Percentiles rank a stretch among this genome's conserved stretches.
phyloP scores from a whole-genome alignment of 257 asterid genomes.

The Ehretia macrophylla region DNA sequence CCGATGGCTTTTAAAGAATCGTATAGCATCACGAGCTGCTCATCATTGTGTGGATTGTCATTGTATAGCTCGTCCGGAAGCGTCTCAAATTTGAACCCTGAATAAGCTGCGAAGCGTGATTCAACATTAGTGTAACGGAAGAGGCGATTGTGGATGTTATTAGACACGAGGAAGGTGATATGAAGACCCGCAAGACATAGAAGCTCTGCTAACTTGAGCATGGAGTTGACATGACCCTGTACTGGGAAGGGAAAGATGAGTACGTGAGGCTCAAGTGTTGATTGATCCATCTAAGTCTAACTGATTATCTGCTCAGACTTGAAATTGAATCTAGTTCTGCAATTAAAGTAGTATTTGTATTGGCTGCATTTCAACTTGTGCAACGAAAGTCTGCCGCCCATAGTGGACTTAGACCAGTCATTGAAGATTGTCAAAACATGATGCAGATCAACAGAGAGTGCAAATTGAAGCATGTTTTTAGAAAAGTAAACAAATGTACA shows the following conservation, averaged over 20 bases:
- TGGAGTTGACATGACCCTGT: slow-evolving; percentile 30
- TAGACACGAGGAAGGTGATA: slow-evolving; percentile 23
- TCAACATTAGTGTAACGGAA: slow-evolving; percentile 9
- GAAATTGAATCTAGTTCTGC: not conserved
- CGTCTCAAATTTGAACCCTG: slow-evolving; percentile 13
- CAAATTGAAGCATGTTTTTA: too few relatives aligned
- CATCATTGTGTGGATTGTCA: slow-evolving; percentile 23
- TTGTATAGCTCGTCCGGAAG: slow-evolving; percentile 24
- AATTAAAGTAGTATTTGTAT: too few relatives aligned
- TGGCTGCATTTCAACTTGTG: too few relatives aligned
- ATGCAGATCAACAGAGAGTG: too few relatives aligned
- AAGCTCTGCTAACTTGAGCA: slow-evolving; percentile 33
- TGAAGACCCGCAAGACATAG: slow-evolving; percentile 16
- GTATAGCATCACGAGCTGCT: slow-evolving; percentile 11
- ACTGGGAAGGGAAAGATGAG: slow-evolving; percentile 25
- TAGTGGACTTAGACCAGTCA: too few relatives aligned
- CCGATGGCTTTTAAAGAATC: slow-evolving; percentile 9
- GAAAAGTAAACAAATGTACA: too few relatives aligned
- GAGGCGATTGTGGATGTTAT: slow-evolving; percentile 14
- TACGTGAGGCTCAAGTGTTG: too few relatives aligned
- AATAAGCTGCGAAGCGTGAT: slow-evolving; percentile 13
- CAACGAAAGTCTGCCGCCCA: too few relatives aligned
- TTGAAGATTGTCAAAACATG: too few relatives aligned
- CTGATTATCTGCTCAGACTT: too few relatives aligned
- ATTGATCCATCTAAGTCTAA: too few relatives aligned